These are phyloP conservation scores for Pseudocercospora crystallina DNA, from an alignment of 2,329 filamentous ascomycete species.

Conservation along the genomic window DNA sequence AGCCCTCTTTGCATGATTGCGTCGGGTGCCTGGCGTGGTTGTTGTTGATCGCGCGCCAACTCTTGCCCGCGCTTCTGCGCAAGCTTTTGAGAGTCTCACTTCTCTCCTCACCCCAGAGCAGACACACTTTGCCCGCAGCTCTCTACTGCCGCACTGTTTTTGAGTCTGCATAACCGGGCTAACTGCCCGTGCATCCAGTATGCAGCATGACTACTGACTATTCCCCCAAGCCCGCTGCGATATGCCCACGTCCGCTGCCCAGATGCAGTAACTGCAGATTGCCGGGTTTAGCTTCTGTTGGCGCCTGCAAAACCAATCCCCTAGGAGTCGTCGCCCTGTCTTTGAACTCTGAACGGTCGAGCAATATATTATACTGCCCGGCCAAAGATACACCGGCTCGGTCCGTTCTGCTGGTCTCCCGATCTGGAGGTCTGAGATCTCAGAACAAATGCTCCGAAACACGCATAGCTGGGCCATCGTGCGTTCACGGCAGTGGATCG, in stretches of 20 bases:
- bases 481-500: slow-evolving; percentile 14
- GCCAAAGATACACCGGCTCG: slow-evolving; percentile 17
- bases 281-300: slow-evolving; percentile 8
- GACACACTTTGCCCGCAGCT: too few relatives aligned
- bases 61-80: too few relatives aligned
- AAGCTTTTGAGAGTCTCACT: too few relatives aligned
- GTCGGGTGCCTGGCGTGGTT: slow-evolving; percentile 7
- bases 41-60: background rate
- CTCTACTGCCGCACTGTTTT: background rate
- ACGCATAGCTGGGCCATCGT: slow-evolving; percentile 7
- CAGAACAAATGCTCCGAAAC: slow-evolving; percentile 19
- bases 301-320: slow-evolving; percentile 6
- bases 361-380: slow-evolving; percentile 14
- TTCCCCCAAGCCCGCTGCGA: background rate
- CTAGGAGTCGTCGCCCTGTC: slow-evolving; percentile 17
- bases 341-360: slow-evolving; percentile 7
- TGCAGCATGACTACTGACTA: slow-evolving; percentile 2
- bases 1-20: slow-evolving; percentile 4
- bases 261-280: slow-evolving; percentile 21
- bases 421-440: slow-evolving; percentile 22
- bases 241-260: slow-evolving; percentile 5
- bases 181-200: background rate
- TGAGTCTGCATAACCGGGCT: background rate
- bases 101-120: too few relatives aligned
- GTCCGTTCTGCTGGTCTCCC: slow-evolving; percentile 16